Evolutionary conservation across 495 filamentous ascomycete species (phyloP), one percentile per base, ranked within the genome.

Genomic region (Trichocladium uniseriatum): DNA sequence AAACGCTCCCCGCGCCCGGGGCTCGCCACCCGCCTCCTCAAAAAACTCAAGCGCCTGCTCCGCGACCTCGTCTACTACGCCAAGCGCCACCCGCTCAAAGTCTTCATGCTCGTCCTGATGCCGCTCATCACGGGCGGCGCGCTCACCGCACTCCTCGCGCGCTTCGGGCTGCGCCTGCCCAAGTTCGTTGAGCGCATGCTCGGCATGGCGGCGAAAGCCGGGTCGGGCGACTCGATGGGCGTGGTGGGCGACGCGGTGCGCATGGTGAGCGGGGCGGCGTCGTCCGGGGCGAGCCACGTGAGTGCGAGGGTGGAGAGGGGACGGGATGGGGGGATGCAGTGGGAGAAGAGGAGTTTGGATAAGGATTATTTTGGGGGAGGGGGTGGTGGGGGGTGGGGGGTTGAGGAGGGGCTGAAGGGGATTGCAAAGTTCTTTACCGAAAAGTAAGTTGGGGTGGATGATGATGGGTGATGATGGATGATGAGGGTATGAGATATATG

Each of bases 121-220:
- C 89, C 89, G 16, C 72, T 96, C 39, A 69, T 95, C 48, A 87
- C 82, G 0, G 86, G 86, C 42, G 89, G 89, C 6, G 82, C 86
- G 21, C 65, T 96, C 57, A 76, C 78, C 3, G 81, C 79, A 22
- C 63, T 94, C 19, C 71, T 92, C 11, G 75, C 75, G 19, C 79
- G 81, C 65, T 80, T 95, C 61, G 89, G 89, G 0, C 69, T 95
- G 36, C 70, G 80, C 35, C 58, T 95, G 56, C 89, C 89, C 1
- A 68, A 65, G 8, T 65, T 70, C 3, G 54, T 87, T 39, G 67
- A 72, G 54, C 66, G 69, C 44, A 67, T 81, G 64, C 62, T 82
- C 18, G 77, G 76, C n/a, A 54, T 77, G 22, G 73, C 78, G 1
- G 70, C 31, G 31, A 4, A 11, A 5, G 31, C 62, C 7, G 61